Evolutionary conservation across 2,329 filamentous ascomycete species (phyloP).

Genomic region (Calonectria hawksworthii): DNA sequence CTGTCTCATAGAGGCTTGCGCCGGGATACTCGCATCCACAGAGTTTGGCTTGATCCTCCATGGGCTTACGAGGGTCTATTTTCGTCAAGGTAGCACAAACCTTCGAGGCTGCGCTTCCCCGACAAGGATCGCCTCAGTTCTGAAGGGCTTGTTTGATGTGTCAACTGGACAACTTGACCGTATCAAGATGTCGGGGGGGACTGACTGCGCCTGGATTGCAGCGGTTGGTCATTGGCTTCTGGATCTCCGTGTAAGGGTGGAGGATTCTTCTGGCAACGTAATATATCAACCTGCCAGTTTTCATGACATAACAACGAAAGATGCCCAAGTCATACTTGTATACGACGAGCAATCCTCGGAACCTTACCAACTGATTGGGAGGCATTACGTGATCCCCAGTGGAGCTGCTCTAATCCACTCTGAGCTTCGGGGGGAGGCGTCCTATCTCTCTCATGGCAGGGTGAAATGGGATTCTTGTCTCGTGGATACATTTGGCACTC

Average conservation of each 20-base stretch:
- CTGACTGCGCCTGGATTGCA: background rate
- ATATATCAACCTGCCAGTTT: background rate
- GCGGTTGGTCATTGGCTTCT: background rate
- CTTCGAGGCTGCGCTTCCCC: background rate
- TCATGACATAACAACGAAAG: background rate
- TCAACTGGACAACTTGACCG: background rate
- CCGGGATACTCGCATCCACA: background rate
- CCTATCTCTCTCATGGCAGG: background rate
- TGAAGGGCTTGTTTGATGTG: background rate
- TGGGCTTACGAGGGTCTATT: background rate
- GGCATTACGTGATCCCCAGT: background rate
- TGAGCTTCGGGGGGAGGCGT: background rate
- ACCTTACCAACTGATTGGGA: background rate
- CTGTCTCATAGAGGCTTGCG: background rate
- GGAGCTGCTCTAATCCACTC: background rate
- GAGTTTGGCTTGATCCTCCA: background rate
- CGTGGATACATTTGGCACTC: background rate
- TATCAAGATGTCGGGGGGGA: background rate
- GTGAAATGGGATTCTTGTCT: background rate
- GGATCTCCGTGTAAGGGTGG: background rate
- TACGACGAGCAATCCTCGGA: background rate
- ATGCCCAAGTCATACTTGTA: background rate
- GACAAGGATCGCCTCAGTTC: background rate
- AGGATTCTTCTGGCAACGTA: background rate
- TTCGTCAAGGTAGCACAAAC: background rate